Conservation (phyloP, 768 basidiomycete species). For the Xanthoconium purpureum region DNA sequence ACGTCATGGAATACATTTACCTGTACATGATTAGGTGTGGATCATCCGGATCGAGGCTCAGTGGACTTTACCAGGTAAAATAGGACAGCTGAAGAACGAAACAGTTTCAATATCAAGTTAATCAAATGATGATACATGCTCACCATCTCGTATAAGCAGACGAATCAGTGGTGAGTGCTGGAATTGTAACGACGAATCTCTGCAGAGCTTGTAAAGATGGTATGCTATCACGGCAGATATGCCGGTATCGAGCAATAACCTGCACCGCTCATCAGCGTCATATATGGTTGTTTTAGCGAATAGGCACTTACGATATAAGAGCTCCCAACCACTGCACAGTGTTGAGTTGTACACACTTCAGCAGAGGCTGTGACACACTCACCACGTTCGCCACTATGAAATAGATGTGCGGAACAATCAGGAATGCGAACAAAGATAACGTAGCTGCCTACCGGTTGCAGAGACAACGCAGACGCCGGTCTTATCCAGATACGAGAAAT, state of each 20-base stretch:
- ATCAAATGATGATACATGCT: not conserved
- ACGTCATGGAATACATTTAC: constrained; percentile 1
- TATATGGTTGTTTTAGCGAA: not conserved
- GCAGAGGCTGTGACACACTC: not conserved
- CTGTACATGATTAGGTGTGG: not conserved
- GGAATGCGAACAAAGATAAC: not conserved
- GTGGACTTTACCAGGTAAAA: constrained; percentile 4
- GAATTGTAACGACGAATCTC: not conserved
- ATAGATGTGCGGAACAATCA: not conserved
- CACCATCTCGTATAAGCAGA: constrained; percentile 7
- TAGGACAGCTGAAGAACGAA: not conserved
- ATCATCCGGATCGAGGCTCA: not conserved
- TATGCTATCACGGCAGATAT: constrained; percentile 1
- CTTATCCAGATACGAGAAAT: not conserved
- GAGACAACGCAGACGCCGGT: not conserved
- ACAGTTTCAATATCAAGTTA: not conserved
- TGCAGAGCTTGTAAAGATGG: constrained; percentile 2
- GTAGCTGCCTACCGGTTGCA: not conserved
- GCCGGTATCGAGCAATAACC: not conserved
- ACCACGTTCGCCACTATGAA: not conserved
- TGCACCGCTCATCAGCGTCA: not conserved
- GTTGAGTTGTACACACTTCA: not conserved
- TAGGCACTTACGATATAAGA: not conserved
- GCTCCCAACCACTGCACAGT: not conserved
- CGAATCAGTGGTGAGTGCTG: not conserved